Evolutionary conservation across 73 alveolate species (phyloP).

Genomic region (Tetrahymena elliotti): DNA sequence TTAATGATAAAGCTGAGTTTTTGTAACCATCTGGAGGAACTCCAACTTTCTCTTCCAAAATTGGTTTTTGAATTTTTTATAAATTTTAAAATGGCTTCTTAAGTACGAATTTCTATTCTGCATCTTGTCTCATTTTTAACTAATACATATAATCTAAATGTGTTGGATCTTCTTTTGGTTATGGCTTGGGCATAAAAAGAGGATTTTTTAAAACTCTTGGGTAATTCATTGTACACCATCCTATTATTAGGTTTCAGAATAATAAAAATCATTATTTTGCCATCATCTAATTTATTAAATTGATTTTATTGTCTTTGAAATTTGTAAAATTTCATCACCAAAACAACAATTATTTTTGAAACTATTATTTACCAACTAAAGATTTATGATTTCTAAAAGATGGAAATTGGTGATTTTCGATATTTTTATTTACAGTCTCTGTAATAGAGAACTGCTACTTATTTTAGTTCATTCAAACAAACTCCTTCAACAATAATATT

Average conservation of each 20-base stretch:
- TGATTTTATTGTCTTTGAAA: too few species aligned
- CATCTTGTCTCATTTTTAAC: conserved; percentile 8
- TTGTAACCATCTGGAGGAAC: conserved; percentile 36
- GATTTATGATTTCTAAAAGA: conserved; percentile 18
- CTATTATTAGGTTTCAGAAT: not conserved
- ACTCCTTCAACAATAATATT: not conserved
- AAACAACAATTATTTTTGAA: too few species aligned
- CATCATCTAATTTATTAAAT: too few species aligned
- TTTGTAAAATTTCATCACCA: too few species aligned
- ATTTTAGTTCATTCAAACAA: not conserved
- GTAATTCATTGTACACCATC: conserved; percentile 40
- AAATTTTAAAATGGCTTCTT: conserved; percentile 23
- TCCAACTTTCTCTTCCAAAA: conserved; percentile 4
- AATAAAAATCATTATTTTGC: too few species aligned
- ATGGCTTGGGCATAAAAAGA: conserved; percentile 28
- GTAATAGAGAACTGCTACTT: conserved; percentile 25
- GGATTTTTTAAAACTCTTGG: conserved; percentile 33
- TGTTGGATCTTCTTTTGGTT: conserved; percentile 23
- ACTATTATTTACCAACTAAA: not conserved
- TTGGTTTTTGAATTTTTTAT: not conserved
- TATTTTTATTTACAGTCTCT: conserved; percentile 32
- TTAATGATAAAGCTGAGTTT: not conserved
- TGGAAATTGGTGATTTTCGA: conserved; percentile 22
- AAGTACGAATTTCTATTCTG: conserved; percentile 6
- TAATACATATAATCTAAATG: conserved; percentile 20